These are phyloP conservation scores for Bipolaris oryzae DNA, from an alignment of 2,329 filamentous ascomycete species.

Conservation along the genomic window DNA sequence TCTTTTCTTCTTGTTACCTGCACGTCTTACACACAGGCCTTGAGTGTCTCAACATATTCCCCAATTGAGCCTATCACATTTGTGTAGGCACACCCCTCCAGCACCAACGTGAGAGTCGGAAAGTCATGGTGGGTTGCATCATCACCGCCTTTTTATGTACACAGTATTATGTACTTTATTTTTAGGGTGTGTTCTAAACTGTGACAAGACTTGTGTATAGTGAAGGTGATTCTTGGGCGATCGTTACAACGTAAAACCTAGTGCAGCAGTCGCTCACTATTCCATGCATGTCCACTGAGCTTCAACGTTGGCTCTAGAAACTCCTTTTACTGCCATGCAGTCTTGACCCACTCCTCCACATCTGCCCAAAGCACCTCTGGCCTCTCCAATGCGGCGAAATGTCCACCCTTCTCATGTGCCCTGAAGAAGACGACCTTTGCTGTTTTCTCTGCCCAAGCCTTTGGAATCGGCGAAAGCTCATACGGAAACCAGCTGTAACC, in stretches of 20 bases:
- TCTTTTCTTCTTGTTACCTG: background rate
- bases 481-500: constrained; percentile 54
- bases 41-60: background rate
- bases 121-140: too few relatives aligned
- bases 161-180: too few relatives aligned
- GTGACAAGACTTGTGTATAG: too few relatives aligned
- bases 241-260: too few relatives aligned
- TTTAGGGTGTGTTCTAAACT: too few relatives aligned
- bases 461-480: constrained; percentile 50
- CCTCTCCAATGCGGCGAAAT: constrained; percentile 59
- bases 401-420: constrained; percentile 47
- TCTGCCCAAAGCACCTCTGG: constrained; percentile 52
- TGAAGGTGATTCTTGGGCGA: too few relatives aligned
- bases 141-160: too few relatives aligned
- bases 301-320: background rate
- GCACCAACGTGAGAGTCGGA: too few relatives aligned
- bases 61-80: background rate
- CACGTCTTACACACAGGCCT: background rate
- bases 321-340: constrained; percentile 37
- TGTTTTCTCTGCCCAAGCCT: constrained; percentile 49
- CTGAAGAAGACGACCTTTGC: constrained; percentile 48
- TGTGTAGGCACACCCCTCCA: too few relatives aligned
- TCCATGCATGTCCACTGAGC: too few relatives aligned
- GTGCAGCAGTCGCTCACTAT: too few relatives aligned
- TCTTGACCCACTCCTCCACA: constrained; percentile 52